Evolutionary conservation across 257 asterid species (phyloP), one percentile per base, ranked within the genome.

Genomic region (Agastache rugosa): DNA sequence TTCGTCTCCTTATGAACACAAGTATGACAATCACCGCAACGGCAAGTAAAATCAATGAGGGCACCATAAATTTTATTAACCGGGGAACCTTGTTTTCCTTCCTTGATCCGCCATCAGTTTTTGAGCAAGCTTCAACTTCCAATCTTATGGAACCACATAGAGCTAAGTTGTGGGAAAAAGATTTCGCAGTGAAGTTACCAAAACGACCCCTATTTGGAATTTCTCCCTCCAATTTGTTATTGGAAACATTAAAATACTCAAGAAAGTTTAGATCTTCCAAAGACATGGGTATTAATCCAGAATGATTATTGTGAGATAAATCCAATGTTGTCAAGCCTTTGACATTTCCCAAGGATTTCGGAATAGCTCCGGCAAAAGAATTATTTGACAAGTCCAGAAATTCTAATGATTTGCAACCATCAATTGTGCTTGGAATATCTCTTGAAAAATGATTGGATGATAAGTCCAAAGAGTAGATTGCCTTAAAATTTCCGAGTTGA

Each of bases 121-220:
- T 8, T 9, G 25, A 0, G 29, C 72, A 67, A 67, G 60, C 45
- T 47, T 12, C 1, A 20, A 67, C 60, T 67, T 15, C 16, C 9
- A 69, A 50, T 17, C 31, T 69, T 50, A n/a, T 2, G 3, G 51
- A 9, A 9, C 63, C 74, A 69, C 74, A 69, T 0, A 69, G 51
- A 4, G 51, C 74, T 11, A n/a, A 34, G 63, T 69, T 69, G 44
- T 71, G 17, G 19, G 67, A 8, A 51, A 69, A 69, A 0, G 63
- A 69, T 17, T 34, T 35, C 17, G 63, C 63, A 31, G 37, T n/a
- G 20, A 69, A 69, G 63, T 51, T 69, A 11, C 25, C 63, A 19
- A 69, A 69, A 34, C 4, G 3, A 6, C 74, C 74, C 34, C 63
- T 37, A 19, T 34, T 3, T 12, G 74, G 74, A 51, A 69, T 69